These are phyloP conservation scores for Lathyrus aphaca DNA, from an alignment of 306 rosid genomes.

Conservation along the genomic window DNA sequence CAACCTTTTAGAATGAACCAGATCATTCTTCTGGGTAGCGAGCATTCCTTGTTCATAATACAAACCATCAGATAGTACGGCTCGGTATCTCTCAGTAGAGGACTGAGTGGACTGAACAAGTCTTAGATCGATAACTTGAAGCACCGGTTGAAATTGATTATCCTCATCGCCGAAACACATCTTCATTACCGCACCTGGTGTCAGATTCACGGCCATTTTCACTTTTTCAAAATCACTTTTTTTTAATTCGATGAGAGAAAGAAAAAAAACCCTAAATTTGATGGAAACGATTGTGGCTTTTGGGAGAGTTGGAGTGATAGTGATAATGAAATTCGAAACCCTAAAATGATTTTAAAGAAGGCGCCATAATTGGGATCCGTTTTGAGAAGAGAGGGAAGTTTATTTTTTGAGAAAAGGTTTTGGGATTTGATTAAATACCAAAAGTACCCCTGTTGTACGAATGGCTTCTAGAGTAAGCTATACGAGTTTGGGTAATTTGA, in stretches of 20 bases:
- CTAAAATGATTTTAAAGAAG: constrained; percentile 45
- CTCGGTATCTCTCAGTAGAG: constrained; percentile 58
- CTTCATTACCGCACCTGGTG: constrained; percentile 57
- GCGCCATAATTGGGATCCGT: constrained; percentile 48
- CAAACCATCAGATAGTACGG: constrained; percentile 71
- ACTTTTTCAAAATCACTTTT: neutral
- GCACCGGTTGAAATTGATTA: constrained; percentile 56
- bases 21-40: constrained; percentile 56
- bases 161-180: constrained; percentile 46
- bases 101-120: constrained; percentile 50
- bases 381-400: constrained; percentile 48
- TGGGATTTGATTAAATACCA: neutral
- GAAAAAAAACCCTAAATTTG: neutral
- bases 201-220: constrained; percentile 54
- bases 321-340: constrained; percentile 42
- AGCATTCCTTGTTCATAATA: constrained; percentile 75
- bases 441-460: constrained; percentile 21
- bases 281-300: neutral
- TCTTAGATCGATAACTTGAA: constrained; percentile 72
- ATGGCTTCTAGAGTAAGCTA: neutral
- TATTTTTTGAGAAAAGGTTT: neutral
- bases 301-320: neutral
- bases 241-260: neutral
- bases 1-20: constrained; percentile 52
- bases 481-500: too few relatives aligned